phyloP scores from a whole-genome alignment of 1,284 basidiomycete species.

The Cutaneotrichosporon curvatum region DNA sequence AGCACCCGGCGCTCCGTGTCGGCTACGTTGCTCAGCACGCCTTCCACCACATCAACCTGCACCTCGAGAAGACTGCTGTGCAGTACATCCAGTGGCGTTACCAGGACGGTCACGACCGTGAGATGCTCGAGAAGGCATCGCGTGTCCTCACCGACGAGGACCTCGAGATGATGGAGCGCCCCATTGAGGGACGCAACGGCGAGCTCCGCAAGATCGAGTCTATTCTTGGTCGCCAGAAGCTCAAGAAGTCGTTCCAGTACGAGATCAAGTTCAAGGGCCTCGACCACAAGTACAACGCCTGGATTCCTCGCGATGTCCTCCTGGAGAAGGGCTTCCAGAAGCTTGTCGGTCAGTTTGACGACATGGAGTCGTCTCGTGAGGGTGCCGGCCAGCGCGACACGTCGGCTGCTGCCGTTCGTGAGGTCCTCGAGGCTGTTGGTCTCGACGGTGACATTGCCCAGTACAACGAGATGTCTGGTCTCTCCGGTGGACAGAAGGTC shows the following conservation, averaged over 20 bases:
- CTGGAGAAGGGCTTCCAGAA: constrained; percentile 85
- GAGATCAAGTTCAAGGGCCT: constrained; percentile 96
- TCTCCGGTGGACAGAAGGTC: constrained; percentile 94
- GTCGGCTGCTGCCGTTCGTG: constrained; percentile 67
- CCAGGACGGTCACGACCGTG: constrained; percentile 97
- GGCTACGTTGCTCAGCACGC: constrained; percentile 98
- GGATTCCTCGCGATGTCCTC: constrained; percentile 86
- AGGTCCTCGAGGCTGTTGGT: constrained; percentile 88
- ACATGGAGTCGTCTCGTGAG: constrained; percentile 89
- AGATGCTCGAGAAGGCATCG: constrained; percentile 86
- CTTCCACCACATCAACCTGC: constrained; percentile 89
- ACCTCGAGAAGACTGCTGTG: constrained; percentile 90
- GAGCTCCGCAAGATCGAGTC: constrained; percentile 78
- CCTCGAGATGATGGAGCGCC: constrained; percentile 68
- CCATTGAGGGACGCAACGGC: constrained; percentile 88
- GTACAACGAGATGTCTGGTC: constrained; percentile 88
- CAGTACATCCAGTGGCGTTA: constrained; percentile 98
- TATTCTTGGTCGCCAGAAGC: constrained; percentile 91
- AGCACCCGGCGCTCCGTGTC: constrained; percentile 90
- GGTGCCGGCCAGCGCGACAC: constrained; percentile 85
- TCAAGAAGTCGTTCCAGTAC: constrained; percentile 93
- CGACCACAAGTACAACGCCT: constrained; percentile 85
- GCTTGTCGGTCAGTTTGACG: constrained; percentile 90
- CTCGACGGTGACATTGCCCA: constrained; percentile 95
- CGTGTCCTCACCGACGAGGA: constrained; percentile 87